A percentile compares a stretch with the other conserved stretches of the same genome.
Evolutionary conservation across 768 basidiomycete genomes (phyloP).

Genomic region (Tylopilus subfusipes): DNA sequence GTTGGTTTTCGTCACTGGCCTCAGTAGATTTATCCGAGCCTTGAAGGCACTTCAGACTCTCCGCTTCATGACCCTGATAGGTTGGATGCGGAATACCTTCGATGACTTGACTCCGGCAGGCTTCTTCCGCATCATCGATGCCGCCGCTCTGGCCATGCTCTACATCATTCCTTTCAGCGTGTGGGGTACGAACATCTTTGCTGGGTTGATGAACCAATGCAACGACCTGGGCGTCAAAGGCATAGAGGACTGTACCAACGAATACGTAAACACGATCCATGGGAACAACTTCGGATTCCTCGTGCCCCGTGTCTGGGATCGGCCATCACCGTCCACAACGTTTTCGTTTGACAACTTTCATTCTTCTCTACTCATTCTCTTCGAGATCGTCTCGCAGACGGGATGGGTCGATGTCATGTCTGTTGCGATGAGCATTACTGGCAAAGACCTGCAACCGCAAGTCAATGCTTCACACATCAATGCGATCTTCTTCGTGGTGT

Average conservation of each 20-base stretch:
- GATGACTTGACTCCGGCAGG: constrained; percentile 85
- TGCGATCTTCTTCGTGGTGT: constrained; percentile 87
- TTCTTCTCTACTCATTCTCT: constrained; percentile 81
- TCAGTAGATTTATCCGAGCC: constrained; percentile 78
- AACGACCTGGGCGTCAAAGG: constrained; percentile 60
- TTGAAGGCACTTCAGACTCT: constrained; percentile 87
- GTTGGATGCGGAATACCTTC: constrained; percentile 83
- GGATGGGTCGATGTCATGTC: constrained; percentile 94
- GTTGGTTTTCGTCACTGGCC: constrained; percentile 69
- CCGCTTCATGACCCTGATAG: constrained; percentile 84
- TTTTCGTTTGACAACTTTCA: constrained; percentile 91
- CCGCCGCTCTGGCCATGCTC: constrained; percentile 82
- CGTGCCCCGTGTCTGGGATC: constrained; percentile 84
- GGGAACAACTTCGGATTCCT: constrained; percentile 63
- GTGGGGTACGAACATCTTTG: constrained; percentile 93
- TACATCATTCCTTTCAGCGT: constrained; percentile 92
- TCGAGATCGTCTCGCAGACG: constrained; percentile 95
- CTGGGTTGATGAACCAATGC: constrained; percentile 80
- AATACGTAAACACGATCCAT: constrained; percentile 63
- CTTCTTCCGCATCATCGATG: constrained; percentile 79
- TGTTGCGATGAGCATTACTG: constrained; percentile 74
- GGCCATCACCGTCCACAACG: constrained; percentile 76
- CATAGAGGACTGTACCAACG: constrained; percentile 66
- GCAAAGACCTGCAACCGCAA: constrained; percentile 62
- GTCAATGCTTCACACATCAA: constrained; percentile 74